These are phyloP conservation scores for Musa acuminata DNA, from an alignment of 176 grass and related monocot genomes.

Conservation along the genomic window DNA sequence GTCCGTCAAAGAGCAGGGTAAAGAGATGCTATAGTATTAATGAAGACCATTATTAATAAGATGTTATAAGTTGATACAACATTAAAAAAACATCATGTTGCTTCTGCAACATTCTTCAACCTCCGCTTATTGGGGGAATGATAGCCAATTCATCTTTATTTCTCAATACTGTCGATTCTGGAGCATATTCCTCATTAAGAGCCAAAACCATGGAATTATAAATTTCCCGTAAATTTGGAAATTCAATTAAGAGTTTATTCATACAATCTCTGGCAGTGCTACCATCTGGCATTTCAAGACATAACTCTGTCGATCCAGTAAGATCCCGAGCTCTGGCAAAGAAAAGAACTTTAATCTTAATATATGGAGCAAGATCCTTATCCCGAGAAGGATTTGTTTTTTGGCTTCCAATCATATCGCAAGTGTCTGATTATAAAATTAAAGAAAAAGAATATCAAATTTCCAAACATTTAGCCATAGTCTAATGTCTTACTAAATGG, in stretches of 20 bases:
- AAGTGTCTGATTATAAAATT: background rate
- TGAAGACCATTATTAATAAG: no score
- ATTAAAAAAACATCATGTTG: background rate
- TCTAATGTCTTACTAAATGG: no score
- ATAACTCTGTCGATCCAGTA: slow-evolving; percentile 37
- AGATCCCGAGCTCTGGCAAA: slow-evolving; percentile 81
- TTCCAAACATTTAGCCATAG: no score
- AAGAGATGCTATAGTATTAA: no score
- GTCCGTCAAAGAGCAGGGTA: no score
- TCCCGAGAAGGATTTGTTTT: background rate
- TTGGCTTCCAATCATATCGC: background rate
- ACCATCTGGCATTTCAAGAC: slow-evolving; percentile 39
- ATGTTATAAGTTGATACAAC: no score
- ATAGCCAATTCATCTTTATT: slow-evolving; percentile 70
- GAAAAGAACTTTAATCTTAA: slow-evolving; percentile 68
- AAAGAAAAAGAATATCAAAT: no score
- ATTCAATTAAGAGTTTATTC: slow-evolving; percentile 35
- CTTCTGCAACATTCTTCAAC: slow-evolving; percentile 21
- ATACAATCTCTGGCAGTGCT: slow-evolving; percentile 65
- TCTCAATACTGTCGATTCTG: slow-evolving; percentile 43
- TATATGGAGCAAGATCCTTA: background rate
- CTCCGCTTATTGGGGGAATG: slow-evolving; percentile 86
- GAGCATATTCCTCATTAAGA: slow-evolving; percentile 75
- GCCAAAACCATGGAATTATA: slow-evolving; percentile 67
- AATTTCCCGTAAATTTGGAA: slow-evolving; percentile 79